phyloP scores from a whole-genome alignment of 2,329 filamentous ascomycete species.

The Geosmithia putterillii region DNA sequence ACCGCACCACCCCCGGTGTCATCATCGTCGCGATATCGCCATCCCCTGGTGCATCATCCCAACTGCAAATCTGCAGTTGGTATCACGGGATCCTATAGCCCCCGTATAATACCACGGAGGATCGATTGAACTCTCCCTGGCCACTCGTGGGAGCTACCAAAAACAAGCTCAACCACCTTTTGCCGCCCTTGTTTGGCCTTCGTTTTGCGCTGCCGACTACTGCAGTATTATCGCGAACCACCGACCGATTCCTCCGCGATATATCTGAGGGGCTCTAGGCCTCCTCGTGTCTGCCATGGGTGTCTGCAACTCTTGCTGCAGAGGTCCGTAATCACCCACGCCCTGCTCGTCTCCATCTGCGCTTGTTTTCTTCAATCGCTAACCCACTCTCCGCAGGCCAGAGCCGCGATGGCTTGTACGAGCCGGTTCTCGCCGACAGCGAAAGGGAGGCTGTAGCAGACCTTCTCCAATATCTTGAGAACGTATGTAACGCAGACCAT shows the following conservation, averaged over 20 bases:
- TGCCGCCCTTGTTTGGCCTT: background rate
- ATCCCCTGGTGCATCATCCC: constrained; percentile 2
- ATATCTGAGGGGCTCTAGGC: constrained; percentile 3
- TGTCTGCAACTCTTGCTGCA: constrained; percentile 51
- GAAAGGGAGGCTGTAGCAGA: constrained; percentile 96
- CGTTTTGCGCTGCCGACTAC: background rate
- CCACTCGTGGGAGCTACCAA: background rate
- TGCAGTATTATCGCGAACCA: background rate
- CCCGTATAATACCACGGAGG: background rate
- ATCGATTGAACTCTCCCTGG: background rate
- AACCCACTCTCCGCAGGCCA: constrained; percentile 38
- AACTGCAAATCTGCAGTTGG: background rate
- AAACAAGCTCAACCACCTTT: background rate
- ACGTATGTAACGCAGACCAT: constrained; percentile 44
- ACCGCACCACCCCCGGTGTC: background rate
- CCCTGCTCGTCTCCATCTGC: background rate
- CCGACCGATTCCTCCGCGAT: background rate
- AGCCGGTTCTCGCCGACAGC: constrained; percentile 83
- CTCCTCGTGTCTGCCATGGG: constrained; percentile 34
- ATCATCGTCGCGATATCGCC: background rate
- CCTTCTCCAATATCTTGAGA: constrained; percentile 88
- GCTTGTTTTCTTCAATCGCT: background rate
- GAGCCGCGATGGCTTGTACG: constrained; percentile 70
- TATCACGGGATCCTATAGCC: background rate
- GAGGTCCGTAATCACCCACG: constrained; percentile 18